Conservation (phyloP, 345 rosid species). For the Euphorbia lathyris region DNA sequence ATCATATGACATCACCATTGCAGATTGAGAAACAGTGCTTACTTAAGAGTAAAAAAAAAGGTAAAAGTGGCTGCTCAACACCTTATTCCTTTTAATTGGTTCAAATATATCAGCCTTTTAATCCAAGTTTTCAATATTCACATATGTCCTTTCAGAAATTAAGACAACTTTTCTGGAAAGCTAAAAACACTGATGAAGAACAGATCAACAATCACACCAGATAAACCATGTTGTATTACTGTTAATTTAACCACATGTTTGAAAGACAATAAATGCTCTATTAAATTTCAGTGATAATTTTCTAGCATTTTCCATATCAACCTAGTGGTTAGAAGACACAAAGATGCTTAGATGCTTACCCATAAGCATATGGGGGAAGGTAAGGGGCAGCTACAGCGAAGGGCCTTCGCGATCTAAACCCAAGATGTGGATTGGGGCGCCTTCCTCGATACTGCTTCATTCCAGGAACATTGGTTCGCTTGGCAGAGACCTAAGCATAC, state of each 20-base stretch:
- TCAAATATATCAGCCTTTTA: neutral
- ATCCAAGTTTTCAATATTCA: neutral
- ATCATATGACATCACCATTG: neutral
- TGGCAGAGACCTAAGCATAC: conserved; percentile 77
- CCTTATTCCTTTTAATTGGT: neutral
- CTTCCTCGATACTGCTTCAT: conserved; percentile 94
- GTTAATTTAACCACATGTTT: neutral
- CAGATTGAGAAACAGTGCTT: neutral
- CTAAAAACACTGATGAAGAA: neutral
- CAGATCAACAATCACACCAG: neutral
- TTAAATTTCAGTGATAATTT: neutral
- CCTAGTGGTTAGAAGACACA: conserved; percentile 1
- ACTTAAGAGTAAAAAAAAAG: neutral
- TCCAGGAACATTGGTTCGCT: conserved; percentile 95
- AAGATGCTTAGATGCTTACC: conserved; percentile 43
- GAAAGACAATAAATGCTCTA: neutral
- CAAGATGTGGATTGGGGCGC: conserved; percentile 48
- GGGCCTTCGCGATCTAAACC: conserved; percentile 80
- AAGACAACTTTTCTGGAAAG: neutral
- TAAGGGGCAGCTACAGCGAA: conserved; percentile 67
- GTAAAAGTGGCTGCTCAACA: neutral
- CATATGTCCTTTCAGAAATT: neutral
- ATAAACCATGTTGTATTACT: neutral
- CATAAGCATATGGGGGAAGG: conserved; percentile 68
- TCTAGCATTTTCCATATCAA: neutral